These are phyloP conservation scores for Penicillium oxalicum DNA, from an alignment of 2,329 filamentous ascomycete species.

Conservation along the genomic window DNA sequence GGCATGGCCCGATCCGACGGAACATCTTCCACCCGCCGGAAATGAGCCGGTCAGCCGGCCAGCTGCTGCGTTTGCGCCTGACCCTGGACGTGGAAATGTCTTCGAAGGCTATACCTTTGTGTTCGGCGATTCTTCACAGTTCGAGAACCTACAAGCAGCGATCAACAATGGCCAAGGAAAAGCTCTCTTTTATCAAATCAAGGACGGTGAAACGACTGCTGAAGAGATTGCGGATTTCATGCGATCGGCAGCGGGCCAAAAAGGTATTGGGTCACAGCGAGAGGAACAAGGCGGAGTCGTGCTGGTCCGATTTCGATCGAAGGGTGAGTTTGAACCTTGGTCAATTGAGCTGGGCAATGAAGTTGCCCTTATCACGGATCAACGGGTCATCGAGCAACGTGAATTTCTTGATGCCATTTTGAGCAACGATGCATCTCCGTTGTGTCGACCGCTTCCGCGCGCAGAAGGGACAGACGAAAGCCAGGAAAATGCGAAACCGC, in stretches of 20 bases:
- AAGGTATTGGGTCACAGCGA: conserved; percentile 59
- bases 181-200: conserved; percentile 60
- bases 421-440: conserved; percentile 64
- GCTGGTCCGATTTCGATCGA: conserved; percentile 65
- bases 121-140: conserved; percentile 72
- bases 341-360: conserved; percentile 61
- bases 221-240: conserved; percentile 75
- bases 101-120: conserved; percentile 87
- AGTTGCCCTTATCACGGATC: conserved; percentile 67
- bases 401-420: conserved; percentile 90
- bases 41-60: conserved; percentile 68
- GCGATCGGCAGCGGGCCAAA: conserved; percentile 66
- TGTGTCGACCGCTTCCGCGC: conserved; percentile 60
- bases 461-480: conserved; percentile 42
- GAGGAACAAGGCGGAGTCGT: conserved; percentile 64
- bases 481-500: conserved; percentile 6
- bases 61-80: conserved; percentile 65
- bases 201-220: conserved; percentile 57
- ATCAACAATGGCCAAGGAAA: conserved; percentile 81
- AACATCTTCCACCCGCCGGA: conserved; percentile 67
- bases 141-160: conserved; percentile 65
- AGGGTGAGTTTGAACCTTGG: conserved; percentile 58
- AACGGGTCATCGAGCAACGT: conserved; percentile 78
- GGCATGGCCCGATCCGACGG: conserved; percentile 68
- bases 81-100: conserved; percentile 59